Percentiles rank a stretch among this genome's conserved stretches.
These are phyloP conservation scores for Beverwykella pulmonaria DNA, from an alignment of 495 filamentous ascomycete species.

Conservation along the genomic window DNA sequence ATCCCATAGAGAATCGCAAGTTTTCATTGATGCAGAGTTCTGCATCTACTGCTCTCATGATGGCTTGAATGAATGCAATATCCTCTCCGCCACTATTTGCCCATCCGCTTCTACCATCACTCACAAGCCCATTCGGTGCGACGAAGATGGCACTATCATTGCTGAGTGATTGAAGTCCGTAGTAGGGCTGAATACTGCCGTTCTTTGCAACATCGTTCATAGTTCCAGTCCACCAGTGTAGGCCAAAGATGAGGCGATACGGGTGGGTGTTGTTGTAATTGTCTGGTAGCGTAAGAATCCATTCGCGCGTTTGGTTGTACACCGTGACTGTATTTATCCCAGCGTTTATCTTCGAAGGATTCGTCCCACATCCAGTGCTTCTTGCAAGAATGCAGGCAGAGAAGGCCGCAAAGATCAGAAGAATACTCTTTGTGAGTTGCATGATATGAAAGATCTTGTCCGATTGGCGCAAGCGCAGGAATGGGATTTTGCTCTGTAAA, in stretches of 20 bases:
- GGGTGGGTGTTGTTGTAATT: slow-evolving; percentile 49
- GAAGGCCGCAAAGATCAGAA: too few relatives aligned
- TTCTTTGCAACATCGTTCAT: slow-evolving; percentile 43
- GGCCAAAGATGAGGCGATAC: slow-evolving; percentile 49
- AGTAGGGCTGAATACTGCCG: slow-evolving; percentile 42
- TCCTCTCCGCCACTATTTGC: slow-evolving; percentile 51
- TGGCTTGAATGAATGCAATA: slow-evolving; percentile 48
- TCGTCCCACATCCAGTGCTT: slow-evolving; percentile 48
- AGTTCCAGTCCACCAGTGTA: slow-evolving; percentile 50
- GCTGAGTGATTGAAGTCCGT: slow-evolving; percentile 47
- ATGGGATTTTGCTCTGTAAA: too few relatives aligned
- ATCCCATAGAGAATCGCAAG: slow-evolving; percentile 54
- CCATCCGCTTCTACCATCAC: slow-evolving; percentile 45
- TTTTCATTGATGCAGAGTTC: slow-evolving; percentile 52
- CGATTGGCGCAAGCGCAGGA: too few relatives aligned
- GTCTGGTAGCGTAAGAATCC: slow-evolving; percentile 46
- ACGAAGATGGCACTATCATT: slow-evolving; percentile 50
- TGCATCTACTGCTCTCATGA: slow-evolving; percentile 47
- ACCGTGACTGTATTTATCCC: slow-evolving; percentile 43
- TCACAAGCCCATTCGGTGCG: slow-evolving; percentile 48
- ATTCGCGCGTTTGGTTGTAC: slow-evolving; percentile 33
- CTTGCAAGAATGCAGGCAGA: too few relatives aligned
- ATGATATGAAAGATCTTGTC: too few relatives aligned
- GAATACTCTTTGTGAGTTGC: too few relatives aligned
- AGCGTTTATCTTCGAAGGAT: slow-evolving; percentile 39